These are phyloP conservation scores for Tuber melanosporum DNA, from an alignment of 495 filamentous ascomycete species.

Conservation along the genomic window DNA sequence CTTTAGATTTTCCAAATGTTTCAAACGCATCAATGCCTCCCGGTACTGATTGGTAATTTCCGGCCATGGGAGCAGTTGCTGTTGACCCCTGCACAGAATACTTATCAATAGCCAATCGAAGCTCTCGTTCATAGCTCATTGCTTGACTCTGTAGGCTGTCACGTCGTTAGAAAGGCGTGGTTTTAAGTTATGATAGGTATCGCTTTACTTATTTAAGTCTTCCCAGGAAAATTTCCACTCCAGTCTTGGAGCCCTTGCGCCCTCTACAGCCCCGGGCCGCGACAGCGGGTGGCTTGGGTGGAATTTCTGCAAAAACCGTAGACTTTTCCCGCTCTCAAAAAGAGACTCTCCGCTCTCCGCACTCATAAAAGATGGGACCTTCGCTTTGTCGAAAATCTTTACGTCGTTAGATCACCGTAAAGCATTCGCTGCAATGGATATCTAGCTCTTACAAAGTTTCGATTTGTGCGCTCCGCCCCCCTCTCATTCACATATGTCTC, in stretches of 20 bases:
- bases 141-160: conserved; percentile 33
- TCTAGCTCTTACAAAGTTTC: conserved; percentile 49
- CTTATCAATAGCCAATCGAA: conserved; percentile 18
- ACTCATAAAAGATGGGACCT: conserved; percentile 62
- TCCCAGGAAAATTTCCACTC: conserved; percentile 73
- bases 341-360: conserved; percentile 58
- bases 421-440: no score
- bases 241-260: conserved; percentile 52
- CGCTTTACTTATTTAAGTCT: conserved; percentile 51
- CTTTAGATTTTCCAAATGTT: conserved; percentile 50
- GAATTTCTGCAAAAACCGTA: conserved; percentile 64
- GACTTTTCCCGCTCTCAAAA: conserved; percentile 70
- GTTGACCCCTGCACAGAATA: conserved; percentile 5
- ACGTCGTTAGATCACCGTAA: neutral
- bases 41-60: conserved; percentile 7
- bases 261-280: conserved; percentile 46
- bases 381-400: conserved; percentile 49
- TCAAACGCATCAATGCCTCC: conserved; percentile 40
- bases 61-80: conserved; percentile 5
- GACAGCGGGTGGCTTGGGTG: conserved; percentile 74
- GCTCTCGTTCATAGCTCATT: conserved; percentile 32
- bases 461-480: conserved; percentile 49
- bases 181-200: neutral
- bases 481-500: conserved; percentile 52
- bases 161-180: neutral